Base-by-base conservation (phyloP, 2,329 filamentous ascomycete genomes). In the Scopulariopsis brevicaulis region DNA sequence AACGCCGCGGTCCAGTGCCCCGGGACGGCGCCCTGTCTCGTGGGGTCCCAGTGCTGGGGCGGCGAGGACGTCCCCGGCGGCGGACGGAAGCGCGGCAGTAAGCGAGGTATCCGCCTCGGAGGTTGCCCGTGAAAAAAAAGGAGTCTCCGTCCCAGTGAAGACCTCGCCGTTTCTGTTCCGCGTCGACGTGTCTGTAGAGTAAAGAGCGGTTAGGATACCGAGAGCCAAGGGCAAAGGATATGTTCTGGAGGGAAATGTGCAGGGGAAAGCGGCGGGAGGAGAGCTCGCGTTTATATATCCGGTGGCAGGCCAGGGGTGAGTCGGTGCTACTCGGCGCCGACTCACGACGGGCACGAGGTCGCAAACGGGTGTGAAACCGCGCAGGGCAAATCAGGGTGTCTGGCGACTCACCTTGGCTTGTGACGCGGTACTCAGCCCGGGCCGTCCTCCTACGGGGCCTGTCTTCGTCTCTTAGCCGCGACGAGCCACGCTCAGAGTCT, bases 1-100 rank as follows among this genome's bases (percentile, higher is more conserved):
- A 68, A 73, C 0, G 64, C 63, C 3, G 70, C 66, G 55, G 69
- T 64, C 72, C 72, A 74, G 58, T 69, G 60, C 14, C 70, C 70
- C 1, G 68, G 65, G 15, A 70, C 63, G 10, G 68, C 63, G 3
- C 65, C 66, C 56, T 71, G 65, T 22, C 59, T 60, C 11, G 64
- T 62, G 4, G 69, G 68, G 40, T 70, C 61, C 69, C 68, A 71
- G 53, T 48, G 52, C 10, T 55, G 53, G 3, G 61, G 62, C 8
- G 62, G 60, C 8, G 46, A 24, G 46, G 24, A 22, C 22, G 22
- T 50, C 5, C 46, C 46, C 5, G n/a, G 46, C 46, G 46, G 46
- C 46, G 6, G 46, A 8, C 46, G 46, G 22, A 22, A 24, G 20
- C 11, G 37, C 3, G 37, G 37, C 12, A 4, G 37, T 14, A 24